phyloP scores from a whole-genome alignment of 2,329 filamentous ascomycete species.

The Exophiala xenobiotica region DNA sequence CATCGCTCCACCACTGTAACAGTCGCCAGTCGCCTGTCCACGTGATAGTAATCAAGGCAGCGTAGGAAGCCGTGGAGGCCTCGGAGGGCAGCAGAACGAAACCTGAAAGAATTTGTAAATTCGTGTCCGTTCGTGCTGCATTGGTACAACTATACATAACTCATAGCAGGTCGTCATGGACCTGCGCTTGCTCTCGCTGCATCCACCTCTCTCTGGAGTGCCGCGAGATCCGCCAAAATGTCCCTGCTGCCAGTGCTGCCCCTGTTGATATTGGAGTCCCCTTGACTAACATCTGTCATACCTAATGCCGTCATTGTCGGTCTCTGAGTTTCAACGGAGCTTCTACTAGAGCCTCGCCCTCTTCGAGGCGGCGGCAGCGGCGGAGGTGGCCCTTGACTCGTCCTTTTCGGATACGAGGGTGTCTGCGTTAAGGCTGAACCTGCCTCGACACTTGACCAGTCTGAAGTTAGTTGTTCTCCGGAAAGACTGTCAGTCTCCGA shows the following conservation, averaged over 20 bases:
- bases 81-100: too few species aligned
- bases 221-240: conserved; percentile 70
- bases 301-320: conserved; percentile 24
- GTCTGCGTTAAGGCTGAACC: conserved; percentile 7
- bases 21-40: not conserved
- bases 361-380: conserved; percentile 50
- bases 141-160: not conserved
- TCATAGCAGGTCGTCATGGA: conserved; percentile 2
- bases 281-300: conserved; percentile 10
- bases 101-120: too few species aligned
- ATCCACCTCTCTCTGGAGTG: conserved; percentile 74
- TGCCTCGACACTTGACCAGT: not conserved
- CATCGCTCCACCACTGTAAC: not conserved
- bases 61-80: too few species aligned
- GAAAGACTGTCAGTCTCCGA: conserved; percentile 3
- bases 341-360: conserved; percentile 43
- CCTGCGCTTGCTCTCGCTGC: conserved; percentile 51
- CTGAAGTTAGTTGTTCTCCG: not conserved
- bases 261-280: not conserved
- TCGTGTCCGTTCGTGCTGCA: not conserved
- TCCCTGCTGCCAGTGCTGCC: conserved; percentile 44
- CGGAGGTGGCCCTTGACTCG: conserved; percentile 36
- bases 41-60: too few species aligned
- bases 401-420: conserved; percentile 14
- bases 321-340: conserved; percentile 36